Percentiles rank a stretch among this genome's conserved stretches.
phyloP scores from a whole-genome alignment of 371 early-diverging fungal species.

The Amoeboaphelidium protococcarum region DNA sequence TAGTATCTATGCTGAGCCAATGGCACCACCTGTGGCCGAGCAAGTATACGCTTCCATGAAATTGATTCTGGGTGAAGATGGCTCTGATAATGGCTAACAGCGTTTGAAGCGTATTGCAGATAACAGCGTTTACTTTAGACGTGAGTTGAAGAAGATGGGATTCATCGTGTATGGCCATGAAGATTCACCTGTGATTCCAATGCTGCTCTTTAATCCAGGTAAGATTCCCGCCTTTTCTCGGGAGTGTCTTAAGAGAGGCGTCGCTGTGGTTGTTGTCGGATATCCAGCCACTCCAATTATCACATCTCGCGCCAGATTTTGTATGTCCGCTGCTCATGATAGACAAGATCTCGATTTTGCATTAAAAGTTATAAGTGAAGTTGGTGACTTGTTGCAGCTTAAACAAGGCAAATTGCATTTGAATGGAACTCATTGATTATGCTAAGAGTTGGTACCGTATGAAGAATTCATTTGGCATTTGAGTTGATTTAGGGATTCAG shows the following conservation, averaged over 20 bases:
- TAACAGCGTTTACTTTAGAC: constrained; percentile 66
- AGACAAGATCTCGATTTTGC: constrained; percentile 65
- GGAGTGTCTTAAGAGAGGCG: constrained; percentile 58
- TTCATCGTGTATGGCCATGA: constrained; percentile 85
- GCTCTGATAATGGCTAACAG: constrained; percentile 46
- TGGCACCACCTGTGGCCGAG: constrained; percentile 67
- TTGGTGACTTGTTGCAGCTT: constrained; percentile 9
- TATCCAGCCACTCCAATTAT: constrained; percentile 97
- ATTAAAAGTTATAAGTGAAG: constrained; percentile 13
- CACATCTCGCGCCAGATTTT: constrained; percentile 85
- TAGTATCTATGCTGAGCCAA: constrained; percentile 73
- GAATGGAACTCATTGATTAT: not conserved
- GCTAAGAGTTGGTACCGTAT: not conserved
- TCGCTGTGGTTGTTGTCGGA: constrained; percentile 96
- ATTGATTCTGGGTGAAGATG: constrained; percentile 72
- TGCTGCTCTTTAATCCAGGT: constrained; percentile 87
- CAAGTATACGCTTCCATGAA: constrained; percentile 74
- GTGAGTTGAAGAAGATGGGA: constrained; percentile 54
- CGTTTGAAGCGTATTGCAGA: constrained; percentile 54
- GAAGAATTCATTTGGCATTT: not conserved
- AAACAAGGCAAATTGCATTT: not conserved
- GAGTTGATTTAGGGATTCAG: not conserved
- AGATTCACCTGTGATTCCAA: constrained; percentile 89
- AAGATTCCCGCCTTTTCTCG: constrained; percentile 95
- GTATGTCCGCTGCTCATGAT: constrained; percentile 83